These are phyloP conservation scores for Tuber microsphaerosporum DNA, from an alignment of 495 filamentous ascomycete species.

Conservation along the genomic window DNA sequence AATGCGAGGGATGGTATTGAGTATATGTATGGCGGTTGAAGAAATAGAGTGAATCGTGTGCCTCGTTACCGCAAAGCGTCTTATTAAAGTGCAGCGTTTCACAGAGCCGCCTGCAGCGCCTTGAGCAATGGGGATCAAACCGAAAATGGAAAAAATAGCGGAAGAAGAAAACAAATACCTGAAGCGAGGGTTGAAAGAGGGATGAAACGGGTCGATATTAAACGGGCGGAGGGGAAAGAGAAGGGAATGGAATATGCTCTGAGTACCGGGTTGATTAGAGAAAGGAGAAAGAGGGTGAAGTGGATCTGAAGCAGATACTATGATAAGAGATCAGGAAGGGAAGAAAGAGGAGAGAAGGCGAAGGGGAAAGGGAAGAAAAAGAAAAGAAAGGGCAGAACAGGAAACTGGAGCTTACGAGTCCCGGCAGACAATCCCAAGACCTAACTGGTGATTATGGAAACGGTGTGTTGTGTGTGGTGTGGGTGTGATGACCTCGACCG, in stretches of 20 bases:
- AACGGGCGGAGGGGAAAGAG: neutral
- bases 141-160: neutral
- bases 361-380: neutral
- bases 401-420: neutral
- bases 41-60: slow-evolving; percentile 17
- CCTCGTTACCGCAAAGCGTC: slow-evolving; percentile 24
- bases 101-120: slow-evolving; percentile 21
- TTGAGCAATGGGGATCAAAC: neutral
- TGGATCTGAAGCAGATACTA: neutral
- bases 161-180: neutral
- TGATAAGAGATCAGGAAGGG: neutral
- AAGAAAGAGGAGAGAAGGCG: neutral
- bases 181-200: slow-evolving; percentile 8
- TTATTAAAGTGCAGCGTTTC: slow-evolving; percentile 20
- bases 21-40: neutral
- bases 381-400: slow-evolving; percentile 7
- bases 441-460: neutral
- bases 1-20: neutral
- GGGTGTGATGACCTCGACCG: neutral
- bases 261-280: neutral
- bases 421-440: neutral
- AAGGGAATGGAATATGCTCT: neutral
- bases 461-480: neutral
- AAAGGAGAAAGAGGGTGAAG: neutral
- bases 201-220: slow-evolving; percentile 3